Conservation (phyloP, 305 asterid genomes). For the Solanum hybrid region DNA sequence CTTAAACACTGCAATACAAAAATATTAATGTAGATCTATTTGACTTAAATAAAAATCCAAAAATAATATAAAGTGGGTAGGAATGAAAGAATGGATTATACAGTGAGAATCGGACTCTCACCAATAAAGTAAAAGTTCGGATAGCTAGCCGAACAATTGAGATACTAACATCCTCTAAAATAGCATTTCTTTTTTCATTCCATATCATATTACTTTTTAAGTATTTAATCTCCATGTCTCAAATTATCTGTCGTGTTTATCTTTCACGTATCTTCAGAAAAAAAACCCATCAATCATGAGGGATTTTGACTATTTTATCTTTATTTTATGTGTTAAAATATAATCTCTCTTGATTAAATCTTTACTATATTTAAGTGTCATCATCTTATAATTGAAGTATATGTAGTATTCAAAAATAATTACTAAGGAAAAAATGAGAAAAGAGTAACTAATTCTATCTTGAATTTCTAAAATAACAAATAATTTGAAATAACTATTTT, state of each 20-base stretch:
- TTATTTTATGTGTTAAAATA: no score
- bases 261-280: neutral
- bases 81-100: neutral
- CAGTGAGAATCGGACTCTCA: neutral
- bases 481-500: no score
- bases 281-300: neutral
- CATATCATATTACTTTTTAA: no score
- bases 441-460: no score
- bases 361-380: neutral
- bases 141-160: no score
- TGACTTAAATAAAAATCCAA: neutral
- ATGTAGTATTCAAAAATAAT: neutral
- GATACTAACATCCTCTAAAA: neutral
- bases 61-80: neutral
- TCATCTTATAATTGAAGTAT: neutral
- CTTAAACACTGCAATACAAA: neutral
- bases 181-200: neutral
- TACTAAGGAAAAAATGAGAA: no score
- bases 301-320: neutral
- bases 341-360: neutral
- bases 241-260: neutral
- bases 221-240: neutral
- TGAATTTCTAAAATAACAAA: no score
- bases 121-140: neutral
- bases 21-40: neutral